Conservation (phyloP, 2,329 filamentous ascomycete species). For the Trichophyton benhamiae region DNA sequence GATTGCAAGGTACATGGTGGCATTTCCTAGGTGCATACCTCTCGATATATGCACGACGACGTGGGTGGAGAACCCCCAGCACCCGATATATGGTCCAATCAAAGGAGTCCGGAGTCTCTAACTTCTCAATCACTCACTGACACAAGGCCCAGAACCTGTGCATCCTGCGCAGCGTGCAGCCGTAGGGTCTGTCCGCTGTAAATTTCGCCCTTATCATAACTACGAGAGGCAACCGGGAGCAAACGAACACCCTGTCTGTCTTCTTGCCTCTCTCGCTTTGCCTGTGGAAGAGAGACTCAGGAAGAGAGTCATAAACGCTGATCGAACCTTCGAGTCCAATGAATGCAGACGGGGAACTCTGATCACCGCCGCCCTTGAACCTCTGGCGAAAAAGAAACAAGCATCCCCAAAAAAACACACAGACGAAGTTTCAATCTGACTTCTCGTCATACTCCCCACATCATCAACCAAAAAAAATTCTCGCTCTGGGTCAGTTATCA, state of each 20-base stretch:
- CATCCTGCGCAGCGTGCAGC: slow-evolving; percentile 2
- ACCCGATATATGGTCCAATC: not conserved
- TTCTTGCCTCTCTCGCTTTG: slow-evolving; percentile 4
- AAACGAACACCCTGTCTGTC: not conserved
- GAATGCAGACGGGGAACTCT: slow-evolving; percentile 1
- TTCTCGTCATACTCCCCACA: slow-evolving; percentile 2
- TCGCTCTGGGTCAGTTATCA: not conserved
- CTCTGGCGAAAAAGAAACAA: not conserved
- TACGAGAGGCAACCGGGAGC: not conserved
- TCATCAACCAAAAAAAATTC: not conserved
- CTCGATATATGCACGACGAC: slow-evolving; percentile 4
- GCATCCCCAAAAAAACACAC: not conserved
- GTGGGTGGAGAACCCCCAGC: slow-evolving; percentile 2
- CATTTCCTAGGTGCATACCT: slow-evolving; percentile 1
- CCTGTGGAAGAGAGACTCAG: not conserved
- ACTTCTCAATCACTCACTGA: slow-evolving; percentile 1
- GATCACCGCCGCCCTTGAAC: not conserved
- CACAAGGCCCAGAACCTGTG: slow-evolving; percentile 6
- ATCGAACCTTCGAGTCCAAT: not conserved
- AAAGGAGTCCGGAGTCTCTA: not conserved
- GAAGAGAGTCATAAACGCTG: not conserved
- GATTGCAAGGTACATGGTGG: slow-evolving; percentile 5
- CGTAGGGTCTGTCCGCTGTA: not conserved
- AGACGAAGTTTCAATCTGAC: not conserved
- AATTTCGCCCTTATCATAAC: not conserved